Conservation (phyloP, 176 grass and related monocot genomes). For the Avena atlantica region DNA sequence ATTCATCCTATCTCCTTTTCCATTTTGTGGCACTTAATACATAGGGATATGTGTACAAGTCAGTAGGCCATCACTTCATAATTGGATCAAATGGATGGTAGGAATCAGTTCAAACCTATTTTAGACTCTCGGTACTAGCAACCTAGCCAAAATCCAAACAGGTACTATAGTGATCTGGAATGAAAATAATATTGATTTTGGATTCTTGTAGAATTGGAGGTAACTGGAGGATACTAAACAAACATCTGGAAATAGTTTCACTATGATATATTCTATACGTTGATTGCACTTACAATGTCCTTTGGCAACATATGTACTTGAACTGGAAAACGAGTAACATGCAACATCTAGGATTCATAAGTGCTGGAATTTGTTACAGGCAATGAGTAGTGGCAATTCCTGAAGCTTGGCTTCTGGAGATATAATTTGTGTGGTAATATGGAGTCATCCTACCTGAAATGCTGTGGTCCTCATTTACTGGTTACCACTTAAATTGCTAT, state of each 20-base stretch:
- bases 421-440: background rate
- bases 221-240: slow-evolving; percentile 3
- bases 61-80: background rate
- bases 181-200: slow-evolving; percentile 9
- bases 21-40: slow-evolving; percentile 5
- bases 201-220: slow-evolving; percentile 3
- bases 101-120: background rate
- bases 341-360: background rate
- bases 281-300: background rate
- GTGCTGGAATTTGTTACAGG: slow-evolving; percentile 12
- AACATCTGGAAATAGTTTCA: slow-evolving; percentile 24
- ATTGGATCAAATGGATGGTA: slow-evolving; percentile 24
- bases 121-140: background rate
- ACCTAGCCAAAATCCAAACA: slow-evolving; percentile 27
- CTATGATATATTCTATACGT: slow-evolving; percentile 29
- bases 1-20: slow-evolving; percentile 13
- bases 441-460: slow-evolving; percentile 20
- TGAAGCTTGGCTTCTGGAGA: slow-evolving; percentile 12
- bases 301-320: background rate
- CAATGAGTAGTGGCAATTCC: slow-evolving; percentile 1
- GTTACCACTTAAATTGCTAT: slow-evolving; percentile 3
- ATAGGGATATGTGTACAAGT: background rate
- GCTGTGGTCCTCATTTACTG: background rate
- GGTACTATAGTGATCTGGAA: background rate
- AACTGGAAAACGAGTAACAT: background rate